Conservation (phyloP, 805 yeast species). For the Wickerhamia fluorescens region DNA sequence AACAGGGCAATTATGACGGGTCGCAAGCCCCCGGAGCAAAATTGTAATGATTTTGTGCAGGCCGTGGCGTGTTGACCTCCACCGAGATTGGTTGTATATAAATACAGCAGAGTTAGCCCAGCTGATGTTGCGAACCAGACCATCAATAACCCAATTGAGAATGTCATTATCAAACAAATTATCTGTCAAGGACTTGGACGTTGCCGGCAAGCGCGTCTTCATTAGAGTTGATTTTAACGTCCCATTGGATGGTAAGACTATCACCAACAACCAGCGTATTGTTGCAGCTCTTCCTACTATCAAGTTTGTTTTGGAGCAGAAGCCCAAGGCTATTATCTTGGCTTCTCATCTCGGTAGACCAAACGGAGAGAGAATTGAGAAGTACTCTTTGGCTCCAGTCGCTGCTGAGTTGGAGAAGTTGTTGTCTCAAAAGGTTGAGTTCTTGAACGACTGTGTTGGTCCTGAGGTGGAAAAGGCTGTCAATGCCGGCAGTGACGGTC, state of each 20-base stretch:
- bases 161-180: slow-evolving; percentile 95
- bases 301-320: slow-evolving; percentile 84
- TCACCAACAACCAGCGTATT: slow-evolving; percentile 99
- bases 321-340: slow-evolving; percentile 84
- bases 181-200: slow-evolving; percentile 84
- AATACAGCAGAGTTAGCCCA: too few relatives aligned
- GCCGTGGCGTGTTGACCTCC: too few relatives aligned
- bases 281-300: slow-evolving; percentile 99
- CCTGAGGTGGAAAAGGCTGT: slow-evolving; percentile 78
- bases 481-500: slow-evolving; percentile 66
- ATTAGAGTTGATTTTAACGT: slow-evolving; percentile 97
- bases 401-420: slow-evolving; percentile 81
- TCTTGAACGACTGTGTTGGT: slow-evolving; percentile 91
- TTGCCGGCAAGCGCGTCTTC: slow-evolving; percentile 90
- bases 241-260: slow-evolving; percentile 90
- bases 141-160: too few relatives aligned
- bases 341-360: slow-evolving; percentile 99
- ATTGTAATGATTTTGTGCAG: too few relatives aligned
- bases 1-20: too few relatives aligned
- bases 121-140: too few relatives aligned
- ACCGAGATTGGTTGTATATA: too few relatives aligned
- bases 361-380: slow-evolving; percentile 81
- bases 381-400: slow-evolving; percentile 91
- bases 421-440: slow-evolving; percentile 63
- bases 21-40: too few relatives aligned